phyloP scores from a whole-genome alignment of 768 basidiomycete species.

The Dictyophora rubrovolvata region DNA sequence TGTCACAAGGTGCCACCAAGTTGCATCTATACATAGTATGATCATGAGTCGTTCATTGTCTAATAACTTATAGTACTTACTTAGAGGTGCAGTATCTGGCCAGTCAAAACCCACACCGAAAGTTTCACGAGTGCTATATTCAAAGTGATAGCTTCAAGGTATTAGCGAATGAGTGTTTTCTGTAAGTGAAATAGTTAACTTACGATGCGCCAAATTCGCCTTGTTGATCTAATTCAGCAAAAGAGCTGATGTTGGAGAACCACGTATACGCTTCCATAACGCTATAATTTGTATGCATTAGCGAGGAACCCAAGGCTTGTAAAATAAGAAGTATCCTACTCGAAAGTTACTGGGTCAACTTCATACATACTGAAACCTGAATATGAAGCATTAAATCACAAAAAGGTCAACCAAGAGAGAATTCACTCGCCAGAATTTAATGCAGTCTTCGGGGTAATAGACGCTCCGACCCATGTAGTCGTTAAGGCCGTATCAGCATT shows the following conservation, averaged over 20 bases:
- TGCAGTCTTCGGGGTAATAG: conserved; percentile 15
- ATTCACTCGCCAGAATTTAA: conserved; percentile 15
- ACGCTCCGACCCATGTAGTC: conserved; percentile 17
- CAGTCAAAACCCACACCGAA: conserved; percentile 12
- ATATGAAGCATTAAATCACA: neutral
- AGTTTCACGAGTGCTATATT: conserved; percentile 17
- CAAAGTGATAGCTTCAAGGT: conserved; percentile 14
- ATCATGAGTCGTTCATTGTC: conserved; percentile 8
- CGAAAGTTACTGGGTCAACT: conserved; percentile 15
- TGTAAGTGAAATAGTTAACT: neutral
- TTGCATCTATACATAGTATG: conserved; percentile 13
- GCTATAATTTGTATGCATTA: conserved; percentile 12
- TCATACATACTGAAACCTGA: conserved; percentile 19
- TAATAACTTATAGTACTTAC: conserved; percentile 13
- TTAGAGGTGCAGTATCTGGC: conserved; percentile 1
- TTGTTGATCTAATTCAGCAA: conserved; percentile 14
- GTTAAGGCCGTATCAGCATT: neutral
- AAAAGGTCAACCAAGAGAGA: neutral
- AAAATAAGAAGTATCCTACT: neutral
- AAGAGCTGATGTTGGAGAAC: conserved; percentile 18
- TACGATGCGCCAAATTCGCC: conserved; percentile 15
- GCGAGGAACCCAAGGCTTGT: neutral
- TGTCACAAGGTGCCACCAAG: conserved; percentile 19
- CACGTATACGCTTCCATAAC: conserved; percentile 21
- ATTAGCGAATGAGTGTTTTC: no score